Percentiles rank a stretch among this genome's conserved stretches.
Conservation (phyloP, 169 alveolate genomes). For the Perkinsus marinus region DNA sequence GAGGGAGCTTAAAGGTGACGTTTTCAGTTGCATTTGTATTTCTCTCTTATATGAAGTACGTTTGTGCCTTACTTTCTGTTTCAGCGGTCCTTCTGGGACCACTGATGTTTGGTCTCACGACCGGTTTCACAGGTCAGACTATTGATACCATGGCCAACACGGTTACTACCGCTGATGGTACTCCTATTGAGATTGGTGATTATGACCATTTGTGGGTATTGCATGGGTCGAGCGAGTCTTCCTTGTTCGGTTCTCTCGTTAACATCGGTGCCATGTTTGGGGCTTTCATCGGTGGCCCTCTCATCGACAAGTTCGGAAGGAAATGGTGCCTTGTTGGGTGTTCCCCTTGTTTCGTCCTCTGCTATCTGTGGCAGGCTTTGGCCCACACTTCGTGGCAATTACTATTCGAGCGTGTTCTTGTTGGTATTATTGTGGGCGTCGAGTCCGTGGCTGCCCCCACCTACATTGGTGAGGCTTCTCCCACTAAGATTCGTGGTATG, state of each 20-base stretch:
- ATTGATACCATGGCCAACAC: background rate
- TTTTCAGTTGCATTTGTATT: background rate
- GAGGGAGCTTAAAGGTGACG: too few relatives aligned
- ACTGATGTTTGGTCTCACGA: background rate
- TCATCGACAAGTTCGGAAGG: background rate
- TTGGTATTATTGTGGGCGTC: background rate
- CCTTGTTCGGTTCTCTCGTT: background rate
- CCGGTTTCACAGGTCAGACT: background rate
- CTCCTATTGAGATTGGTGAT: background rate
- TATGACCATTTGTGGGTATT: background rate
- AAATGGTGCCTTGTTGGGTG: background rate
- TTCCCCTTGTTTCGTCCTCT: background rate
- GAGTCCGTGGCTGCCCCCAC: background rate
- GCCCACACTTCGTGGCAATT: background rate
- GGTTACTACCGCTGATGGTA: background rate
- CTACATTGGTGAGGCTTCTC: background rate
- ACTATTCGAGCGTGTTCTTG: background rate
- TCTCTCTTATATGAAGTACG: background rate
- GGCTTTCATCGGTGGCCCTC: background rate
- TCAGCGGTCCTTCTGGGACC: background rate
- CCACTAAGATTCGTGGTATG: background rate
- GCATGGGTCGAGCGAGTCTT: background rate
- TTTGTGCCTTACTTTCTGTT: background rate
- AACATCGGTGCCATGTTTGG: background rate
- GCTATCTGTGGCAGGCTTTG: background rate